Conservation (phyloP, 2,329 filamentous ascomycete genomes). For the Calonectria leucothoes region DNA sequence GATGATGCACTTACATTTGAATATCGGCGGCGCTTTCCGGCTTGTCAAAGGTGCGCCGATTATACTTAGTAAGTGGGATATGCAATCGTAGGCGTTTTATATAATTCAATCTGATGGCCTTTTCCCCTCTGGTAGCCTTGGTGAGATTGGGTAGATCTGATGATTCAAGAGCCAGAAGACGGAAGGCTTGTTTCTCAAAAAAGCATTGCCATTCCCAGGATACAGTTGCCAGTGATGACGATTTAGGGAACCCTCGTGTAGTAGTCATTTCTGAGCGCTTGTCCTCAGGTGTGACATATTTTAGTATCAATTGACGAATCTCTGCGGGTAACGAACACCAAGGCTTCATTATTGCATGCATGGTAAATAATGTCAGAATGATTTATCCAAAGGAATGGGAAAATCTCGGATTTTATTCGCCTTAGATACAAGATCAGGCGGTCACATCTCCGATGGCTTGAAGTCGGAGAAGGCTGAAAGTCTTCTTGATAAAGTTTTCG, state of each 20-base stretch:
- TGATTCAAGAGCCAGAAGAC: slow-evolving; percentile 1
- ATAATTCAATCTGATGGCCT: slow-evolving; percentile 10
- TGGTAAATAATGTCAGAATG: not conserved
- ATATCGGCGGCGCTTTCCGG: slow-evolving; percentile 11
- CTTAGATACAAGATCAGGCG: too few species aligned
- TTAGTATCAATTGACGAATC: slow-evolving; percentile 18
- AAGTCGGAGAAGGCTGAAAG: too few species aligned
- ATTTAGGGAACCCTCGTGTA: not conserved
- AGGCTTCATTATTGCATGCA: not conserved
- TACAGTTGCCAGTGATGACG: slow-evolving; percentile 17
- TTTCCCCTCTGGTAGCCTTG: not conserved
- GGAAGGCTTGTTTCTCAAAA: slow-evolving; percentile 23
- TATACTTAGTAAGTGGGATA: slow-evolving; percentile 18
- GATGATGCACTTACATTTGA: not conserved
- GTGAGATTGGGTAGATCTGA: slow-evolving; percentile 13
- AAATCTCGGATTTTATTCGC: too few species aligned
- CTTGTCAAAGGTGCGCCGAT: not conserved
- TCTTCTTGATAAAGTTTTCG: too few species aligned
- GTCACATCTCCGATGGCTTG: too few species aligned
- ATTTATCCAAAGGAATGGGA: too few species aligned
- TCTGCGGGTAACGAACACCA: slow-evolving; percentile 19
- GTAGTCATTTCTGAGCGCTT: not conserved
- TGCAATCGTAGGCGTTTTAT: slow-evolving; percentile 14
- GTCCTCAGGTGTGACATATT: not conserved
- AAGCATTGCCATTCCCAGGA: slow-evolving; percentile 27